Evolutionary conservation across 495 filamentous ascomycete species (phyloP).

Genomic region (Penicillium maclennaniae): DNA sequence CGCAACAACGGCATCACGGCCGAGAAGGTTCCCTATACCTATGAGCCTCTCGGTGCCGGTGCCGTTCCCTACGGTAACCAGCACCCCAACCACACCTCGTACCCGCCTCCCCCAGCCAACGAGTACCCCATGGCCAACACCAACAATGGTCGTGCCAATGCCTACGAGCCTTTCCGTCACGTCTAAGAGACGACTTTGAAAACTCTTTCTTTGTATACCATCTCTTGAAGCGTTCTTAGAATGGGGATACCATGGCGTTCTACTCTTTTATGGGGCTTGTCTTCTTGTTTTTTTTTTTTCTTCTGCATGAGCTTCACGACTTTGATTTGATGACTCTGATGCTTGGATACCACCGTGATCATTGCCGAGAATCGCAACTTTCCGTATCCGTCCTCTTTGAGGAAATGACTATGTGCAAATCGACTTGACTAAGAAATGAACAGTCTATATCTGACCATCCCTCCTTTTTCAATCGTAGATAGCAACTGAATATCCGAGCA

Average conservation of each 20-base stretch:
- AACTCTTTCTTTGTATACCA: slow-evolving; percentile 2
- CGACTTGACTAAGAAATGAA: not conserved
- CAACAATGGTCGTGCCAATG: slow-evolving; percentile 23
- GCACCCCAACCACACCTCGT: slow-evolving; percentile 31
- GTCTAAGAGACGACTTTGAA: slow-evolving; percentile 22
- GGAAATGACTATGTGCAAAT: not conserved
- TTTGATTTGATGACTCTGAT: slow-evolving; percentile 16
- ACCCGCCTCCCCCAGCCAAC: slow-evolving; percentile 21
- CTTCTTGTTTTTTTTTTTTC: slow-evolving; percentile 10
- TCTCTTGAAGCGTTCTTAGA: slow-evolving; percentile 22
- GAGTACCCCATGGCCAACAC: slow-evolving; percentile 22
- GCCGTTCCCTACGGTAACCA: slow-evolving; percentile 15
- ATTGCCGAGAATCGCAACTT: not conserved
- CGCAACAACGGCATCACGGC: slow-evolving; percentile 30
- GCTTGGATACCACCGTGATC: not conserved
- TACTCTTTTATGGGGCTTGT: slow-evolving; percentile 3
- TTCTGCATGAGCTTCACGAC: slow-evolving; percentile 3
- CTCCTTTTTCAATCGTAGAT: not conserved
- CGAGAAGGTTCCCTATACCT: slow-evolving; percentile 51
- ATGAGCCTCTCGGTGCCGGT: slow-evolving; percentile 44
- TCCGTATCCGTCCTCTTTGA: not conserved
- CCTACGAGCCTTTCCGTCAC: slow-evolving; percentile 48
- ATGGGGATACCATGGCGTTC: slow-evolving; percentile 26
- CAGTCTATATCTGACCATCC: not conserved
- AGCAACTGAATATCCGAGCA: not conserved